Percentiles rank a stretch among this genome's conserved stretches.
Evolutionary conservation across 2,329 filamentous ascomycete species (phyloP).

Genomic region (Neophaeococcomyces aloes): DNA sequence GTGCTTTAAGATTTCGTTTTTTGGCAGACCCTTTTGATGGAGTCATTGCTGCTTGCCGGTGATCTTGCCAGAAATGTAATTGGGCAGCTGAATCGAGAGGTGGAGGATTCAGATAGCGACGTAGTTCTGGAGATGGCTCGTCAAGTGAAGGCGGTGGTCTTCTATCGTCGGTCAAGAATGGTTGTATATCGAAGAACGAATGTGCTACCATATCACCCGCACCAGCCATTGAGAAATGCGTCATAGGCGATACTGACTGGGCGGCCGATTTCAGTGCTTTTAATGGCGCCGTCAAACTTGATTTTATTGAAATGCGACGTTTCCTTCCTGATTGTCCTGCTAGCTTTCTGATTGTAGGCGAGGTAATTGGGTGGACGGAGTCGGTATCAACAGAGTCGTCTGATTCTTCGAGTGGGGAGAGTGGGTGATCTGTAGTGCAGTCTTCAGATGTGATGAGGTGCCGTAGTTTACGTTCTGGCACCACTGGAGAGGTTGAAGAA

Average conservation of each 20-base stretch:
- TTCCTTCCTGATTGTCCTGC: constrained; percentile 16
- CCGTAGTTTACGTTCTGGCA: constrained; percentile 34
- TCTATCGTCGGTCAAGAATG: constrained; percentile 50
- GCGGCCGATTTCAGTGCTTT: constrained; percentile 52
- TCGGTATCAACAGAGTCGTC: constrained; percentile 17
- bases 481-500: constrained; percentile 29
- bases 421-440: constrained; percentile 47
- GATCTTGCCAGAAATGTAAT: constrained; percentile 35
- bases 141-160: constrained; percentile 45
- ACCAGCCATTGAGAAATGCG: constrained; percentile 32
- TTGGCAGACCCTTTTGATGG: constrained; percentile 15
- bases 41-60: constrained; percentile 19
- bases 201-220: constrained; percentile 51
- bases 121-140: constrained; percentile 45
- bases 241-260: constrained; percentile 50
- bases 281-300: constrained; percentile 53
- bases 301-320: constrained; percentile 43
- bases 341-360: constrained; percentile 21
- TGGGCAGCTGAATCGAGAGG: constrained; percentile 34
- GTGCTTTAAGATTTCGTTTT: constrained; percentile 11
- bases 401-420: constrained; percentile 34
- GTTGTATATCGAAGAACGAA: constrained; percentile 46
- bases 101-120: constrained; percentile 50
- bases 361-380: constrained; percentile 12
- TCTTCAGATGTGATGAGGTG: constrained; percentile 44